phyloP scores from a whole-genome alignment of 306 rosid genomes.

The Benincasa hispida region DNA sequence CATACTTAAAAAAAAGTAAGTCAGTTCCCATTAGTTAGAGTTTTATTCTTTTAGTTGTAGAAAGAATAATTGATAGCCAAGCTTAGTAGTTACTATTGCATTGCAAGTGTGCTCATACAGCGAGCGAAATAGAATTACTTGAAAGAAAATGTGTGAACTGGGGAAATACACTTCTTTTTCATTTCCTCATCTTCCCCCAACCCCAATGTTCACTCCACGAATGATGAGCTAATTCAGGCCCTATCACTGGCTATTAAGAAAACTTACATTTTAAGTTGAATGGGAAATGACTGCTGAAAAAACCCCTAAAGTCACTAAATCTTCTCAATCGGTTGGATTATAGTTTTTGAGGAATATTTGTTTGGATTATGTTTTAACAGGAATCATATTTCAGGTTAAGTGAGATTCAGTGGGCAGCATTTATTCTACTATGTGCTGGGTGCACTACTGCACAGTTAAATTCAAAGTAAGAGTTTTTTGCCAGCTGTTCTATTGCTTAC shows the following conservation, averaged over 20 bases:
- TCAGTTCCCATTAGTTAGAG: neutral
- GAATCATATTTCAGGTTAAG: conserved; percentile 59
- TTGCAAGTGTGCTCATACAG: neutral
- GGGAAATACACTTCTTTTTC: neutral
- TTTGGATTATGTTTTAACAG: conserved; percentile 12
- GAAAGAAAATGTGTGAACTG: neutral
- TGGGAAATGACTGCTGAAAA: neutral
- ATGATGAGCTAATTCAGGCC: neutral
- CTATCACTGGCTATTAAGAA: neutral
- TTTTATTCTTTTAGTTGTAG: conserved; percentile 2
- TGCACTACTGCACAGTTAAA: conserved; percentile 91
- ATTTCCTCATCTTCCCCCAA: neutral
- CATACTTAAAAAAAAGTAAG: conserved; percentile 76
- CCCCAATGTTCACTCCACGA: neutral
- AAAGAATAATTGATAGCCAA: neutral
- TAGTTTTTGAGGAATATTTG: neutral
- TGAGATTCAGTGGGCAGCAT: conserved; percentile 97
- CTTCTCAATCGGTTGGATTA: neutral
- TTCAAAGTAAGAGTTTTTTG: conserved; percentile 48
- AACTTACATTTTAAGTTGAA: neutral
- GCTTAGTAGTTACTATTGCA: neutral
- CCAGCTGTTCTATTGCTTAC: neutral
- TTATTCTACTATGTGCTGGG: conserved; percentile 79
- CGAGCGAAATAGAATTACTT: neutral
- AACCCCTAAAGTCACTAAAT: neutral